Percentiles rank a stretch among this genome's conserved stretches.
Conservation (phyloP, 805 yeast genomes). For the Jamesozyma piceae region DNA sequence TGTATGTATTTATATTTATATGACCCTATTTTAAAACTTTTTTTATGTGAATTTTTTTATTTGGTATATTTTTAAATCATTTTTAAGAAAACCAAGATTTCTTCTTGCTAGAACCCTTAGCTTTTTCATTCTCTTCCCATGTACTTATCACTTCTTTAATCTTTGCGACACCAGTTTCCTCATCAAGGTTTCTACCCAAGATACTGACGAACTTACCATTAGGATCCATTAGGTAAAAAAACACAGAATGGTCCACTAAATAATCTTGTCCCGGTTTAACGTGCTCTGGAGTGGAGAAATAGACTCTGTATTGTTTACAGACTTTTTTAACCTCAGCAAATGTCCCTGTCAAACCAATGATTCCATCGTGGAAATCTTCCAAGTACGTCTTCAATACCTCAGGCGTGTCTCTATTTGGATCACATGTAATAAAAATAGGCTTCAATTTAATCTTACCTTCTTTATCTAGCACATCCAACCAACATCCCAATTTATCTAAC, state of each 20-base stretch:
- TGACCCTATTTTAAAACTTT: neutral
- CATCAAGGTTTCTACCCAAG: conserved; percentile 82
- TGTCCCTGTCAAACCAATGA: conserved; percentile 85
- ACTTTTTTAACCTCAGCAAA: conserved; percentile 75
- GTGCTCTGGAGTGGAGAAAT: conserved; percentile 93
- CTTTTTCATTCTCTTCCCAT: conserved; percentile 1
- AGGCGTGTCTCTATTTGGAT: conserved; percentile 90
- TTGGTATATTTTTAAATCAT: neutral
- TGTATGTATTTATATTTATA: neutral
- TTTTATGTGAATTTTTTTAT: neutral
- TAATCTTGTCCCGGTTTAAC: conserved; percentile 94
- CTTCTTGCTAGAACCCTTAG: neutral
- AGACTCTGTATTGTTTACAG: conserved; percentile 87
- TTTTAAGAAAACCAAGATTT: conserved; percentile 2
- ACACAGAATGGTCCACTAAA: conserved; percentile 92
- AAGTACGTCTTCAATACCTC: conserved; percentile 75
- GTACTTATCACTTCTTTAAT: conserved; percentile 63
- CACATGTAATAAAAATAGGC: conserved; percentile 91
- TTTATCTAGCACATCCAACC: conserved; percentile 49
- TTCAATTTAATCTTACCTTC: conserved; percentile 50
- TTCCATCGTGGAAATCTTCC: conserved; percentile 79
- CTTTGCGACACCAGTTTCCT: conserved; percentile 65
- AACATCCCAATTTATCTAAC: conserved; percentile 75
- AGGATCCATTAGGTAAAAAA: conserved; percentile 96
- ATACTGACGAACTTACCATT: conserved; percentile 94